Conservation (phyloP, 1,284 basidiomycete species). For the Ustilago xerochloae region DNA sequence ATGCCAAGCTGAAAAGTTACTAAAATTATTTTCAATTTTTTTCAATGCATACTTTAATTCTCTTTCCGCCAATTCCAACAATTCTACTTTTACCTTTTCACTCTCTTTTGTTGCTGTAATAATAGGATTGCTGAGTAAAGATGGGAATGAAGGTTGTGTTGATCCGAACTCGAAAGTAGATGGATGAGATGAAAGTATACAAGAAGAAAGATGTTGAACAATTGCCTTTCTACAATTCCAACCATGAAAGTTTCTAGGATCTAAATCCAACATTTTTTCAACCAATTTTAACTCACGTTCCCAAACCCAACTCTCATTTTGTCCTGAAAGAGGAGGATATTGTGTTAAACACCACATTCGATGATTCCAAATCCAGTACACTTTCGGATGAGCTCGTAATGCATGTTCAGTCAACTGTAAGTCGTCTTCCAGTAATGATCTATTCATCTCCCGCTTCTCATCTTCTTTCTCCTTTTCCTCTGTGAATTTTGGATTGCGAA, state of each 20-base stretch:
- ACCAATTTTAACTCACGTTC: constrained; percentile 58
- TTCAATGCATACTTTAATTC: constrained; percentile 74
- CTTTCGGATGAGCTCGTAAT: constrained; percentile 64
- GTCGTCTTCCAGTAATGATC: constrained; percentile 50
- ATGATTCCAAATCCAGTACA: constrained; percentile 69
- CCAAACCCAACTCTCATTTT: constrained; percentile 45
- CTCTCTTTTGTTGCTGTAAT: background rate
- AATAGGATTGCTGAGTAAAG: constrained; percentile 11
- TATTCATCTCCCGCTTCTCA: constrained; percentile 2
- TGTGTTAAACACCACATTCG: constrained; percentile 63
- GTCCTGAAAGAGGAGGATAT: constrained; percentile 12
- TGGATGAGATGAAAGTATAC: constrained; percentile 11
- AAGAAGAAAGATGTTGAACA: constrained; percentile 48
- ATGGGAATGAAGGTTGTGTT: constrained; percentile 5
- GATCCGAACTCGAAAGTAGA: background rate
- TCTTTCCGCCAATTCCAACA: constrained; percentile 37
- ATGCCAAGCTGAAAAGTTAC: constrained; percentile 99
- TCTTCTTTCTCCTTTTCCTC: background rate
- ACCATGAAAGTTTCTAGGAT: constrained; percentile 64
- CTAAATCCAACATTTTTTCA: constrained; percentile 65
- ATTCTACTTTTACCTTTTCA: constrained; percentile 2
- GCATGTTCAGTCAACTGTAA: constrained; percentile 60
- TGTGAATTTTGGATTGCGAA: background rate
- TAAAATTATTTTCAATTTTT: constrained; percentile 94
- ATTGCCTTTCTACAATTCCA: constrained; percentile 65